phyloP scores from a whole-genome alignment of 208 protist genomes.

The Blastocrithidia nonstop region DNA sequence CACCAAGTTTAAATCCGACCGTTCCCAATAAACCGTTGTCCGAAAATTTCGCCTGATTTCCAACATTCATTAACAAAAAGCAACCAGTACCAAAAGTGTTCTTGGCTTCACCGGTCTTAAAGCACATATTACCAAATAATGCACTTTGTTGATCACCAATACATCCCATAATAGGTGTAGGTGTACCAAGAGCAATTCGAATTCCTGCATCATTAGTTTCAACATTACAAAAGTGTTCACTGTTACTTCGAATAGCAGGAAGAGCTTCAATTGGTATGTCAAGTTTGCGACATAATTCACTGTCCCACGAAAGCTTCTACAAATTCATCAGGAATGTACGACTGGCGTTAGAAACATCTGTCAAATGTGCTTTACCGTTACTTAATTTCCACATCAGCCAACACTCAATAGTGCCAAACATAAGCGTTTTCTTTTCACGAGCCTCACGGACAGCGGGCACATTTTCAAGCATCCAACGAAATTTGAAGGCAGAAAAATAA shows the following conservation, averaged over 20 bases:
- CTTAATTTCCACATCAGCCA: conserved; percentile 96
- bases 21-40: conserved; percentile 92
- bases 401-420: conserved; percentile 95
- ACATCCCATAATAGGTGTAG: conserved; percentile 58
- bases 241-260: conserved; percentile 85
- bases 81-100: conserved; percentile 97
- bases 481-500: conserved; percentile 96
- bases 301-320: conserved; percentile 87
- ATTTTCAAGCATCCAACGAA: conserved; percentile 95
- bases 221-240: conserved; percentile 40
- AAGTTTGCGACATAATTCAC: conserved; percentile 51
- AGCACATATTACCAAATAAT: conserved; percentile 91
- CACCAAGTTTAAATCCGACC: conserved; percentile 87
- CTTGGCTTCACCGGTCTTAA: conserved; percentile 87
- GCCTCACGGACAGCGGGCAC: conserved; percentile 68
- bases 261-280: conserved; percentile 77
- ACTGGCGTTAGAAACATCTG: conserved; percentile 95
- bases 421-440: conserved; percentile 26
- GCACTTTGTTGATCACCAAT: conserved; percentile 97
- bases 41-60: conserved; percentile 61
- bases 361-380: conserved; percentile 68
- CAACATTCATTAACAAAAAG: conserved; percentile 96
- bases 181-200: conserved; percentile 9
- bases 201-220: conserved; percentile 16
- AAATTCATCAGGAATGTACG: conserved; percentile 98